These are phyloP conservation scores for Bombardia bombarda DNA, from an alignment of 495 filamentous ascomycete genomes.

Conservation along the genomic window DNA sequence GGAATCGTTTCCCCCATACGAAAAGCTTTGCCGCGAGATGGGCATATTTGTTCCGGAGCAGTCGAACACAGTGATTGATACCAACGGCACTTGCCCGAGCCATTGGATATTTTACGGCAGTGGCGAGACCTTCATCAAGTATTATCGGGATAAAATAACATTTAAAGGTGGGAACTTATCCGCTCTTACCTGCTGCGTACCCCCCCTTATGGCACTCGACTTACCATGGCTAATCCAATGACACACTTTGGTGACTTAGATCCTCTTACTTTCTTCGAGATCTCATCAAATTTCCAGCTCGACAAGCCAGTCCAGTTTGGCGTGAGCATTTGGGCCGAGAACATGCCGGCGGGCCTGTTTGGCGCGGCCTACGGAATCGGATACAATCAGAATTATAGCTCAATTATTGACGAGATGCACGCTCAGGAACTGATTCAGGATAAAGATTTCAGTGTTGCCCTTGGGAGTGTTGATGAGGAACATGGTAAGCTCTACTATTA, in stretches of 20 bases:
- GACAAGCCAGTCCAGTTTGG: slow-evolving; percentile 20
- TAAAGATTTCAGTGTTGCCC: slow-evolving; percentile 62
- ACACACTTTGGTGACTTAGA: too few species aligned
- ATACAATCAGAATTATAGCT: slow-evolving; percentile 70
- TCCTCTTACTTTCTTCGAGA: too few species aligned
- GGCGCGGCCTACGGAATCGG: slow-evolving; percentile 50
- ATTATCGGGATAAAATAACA: slow-evolving; percentile 10
- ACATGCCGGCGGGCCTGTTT: slow-evolving; percentile 48
- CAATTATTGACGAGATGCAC: slow-evolving; percentile 53
- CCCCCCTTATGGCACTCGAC: too few species aligned
- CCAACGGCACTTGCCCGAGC: slow-evolving; percentile 56
- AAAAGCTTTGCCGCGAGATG: slow-evolving; percentile 8
- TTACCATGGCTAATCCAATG: too few species aligned
- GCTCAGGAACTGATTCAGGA: slow-evolving; percentile 56
- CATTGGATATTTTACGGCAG: slow-evolving; percentile 28
- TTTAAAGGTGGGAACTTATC: slow-evolving; percentile 5
- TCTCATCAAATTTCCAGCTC: too few species aligned
- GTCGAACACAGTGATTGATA: slow-evolving; percentile 50
- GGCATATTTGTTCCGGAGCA: slow-evolving; percentile 20
- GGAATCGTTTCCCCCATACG: slow-evolving; percentile 9
- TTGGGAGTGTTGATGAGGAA: slow-evolving; percentile 28
- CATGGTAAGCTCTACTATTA: slow-evolving; percentile 1
- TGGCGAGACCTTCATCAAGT: slow-evolving; percentile 7
- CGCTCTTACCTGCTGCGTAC: not conserved
- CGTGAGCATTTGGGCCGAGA: slow-evolving; percentile 9